Evolutionary conservation across 2,329 filamentous ascomycete genomes (phyloP), one percentile per base, ranked within the genome.

Genomic region (Periconia digitata): DNA sequence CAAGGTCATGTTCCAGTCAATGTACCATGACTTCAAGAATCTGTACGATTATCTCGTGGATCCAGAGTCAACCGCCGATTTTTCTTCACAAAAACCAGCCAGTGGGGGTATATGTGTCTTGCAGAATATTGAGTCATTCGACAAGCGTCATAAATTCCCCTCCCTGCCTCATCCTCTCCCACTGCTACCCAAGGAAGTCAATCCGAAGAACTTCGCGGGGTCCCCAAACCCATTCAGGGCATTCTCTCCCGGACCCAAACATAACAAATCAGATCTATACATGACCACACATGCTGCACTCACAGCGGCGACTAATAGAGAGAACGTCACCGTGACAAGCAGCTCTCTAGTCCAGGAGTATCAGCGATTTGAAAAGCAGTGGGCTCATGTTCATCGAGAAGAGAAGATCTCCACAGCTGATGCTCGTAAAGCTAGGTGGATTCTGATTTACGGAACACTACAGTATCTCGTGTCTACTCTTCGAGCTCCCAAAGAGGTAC

Each of bases 371-470:
- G 89, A 94, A 61, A 80, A 83, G 44, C 78, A 83, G 6, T 76
- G 79, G 2, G 72, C 60, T 35, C 51, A 74, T 17, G 84, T 80
- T 51, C 72, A 74, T 0, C 56, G 57, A 16, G 81, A 86, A 49
- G 83, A 81, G 47, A 84, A 82, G 60, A 64, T 86, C 1, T 79
- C 81, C 0, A 72, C 83, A 10, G 74, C 79, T 8, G 89, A 92
- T 54, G 87, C 83, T 1, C 83, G 89, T 35, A 92, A 90, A 67
- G 81, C 91, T 15, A 79, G 89, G 34, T 94, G 89, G 89, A 81
- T 92, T 23, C 65, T 92, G 29, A 79, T 92, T 6, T 92, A 92
- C 60, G 80, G 84, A 16, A 79, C 84, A 3, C 79, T 90, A 47
- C 89, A 94, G 64, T 85, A 84, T n/a, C 77, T 94, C 1, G 78